Percentiles rank a stretch among this genome's conserved stretches.
Conservation (phyloP, 2,329 filamentous ascomycete genomes). For the Aspergillus viridinutans region DNA sequence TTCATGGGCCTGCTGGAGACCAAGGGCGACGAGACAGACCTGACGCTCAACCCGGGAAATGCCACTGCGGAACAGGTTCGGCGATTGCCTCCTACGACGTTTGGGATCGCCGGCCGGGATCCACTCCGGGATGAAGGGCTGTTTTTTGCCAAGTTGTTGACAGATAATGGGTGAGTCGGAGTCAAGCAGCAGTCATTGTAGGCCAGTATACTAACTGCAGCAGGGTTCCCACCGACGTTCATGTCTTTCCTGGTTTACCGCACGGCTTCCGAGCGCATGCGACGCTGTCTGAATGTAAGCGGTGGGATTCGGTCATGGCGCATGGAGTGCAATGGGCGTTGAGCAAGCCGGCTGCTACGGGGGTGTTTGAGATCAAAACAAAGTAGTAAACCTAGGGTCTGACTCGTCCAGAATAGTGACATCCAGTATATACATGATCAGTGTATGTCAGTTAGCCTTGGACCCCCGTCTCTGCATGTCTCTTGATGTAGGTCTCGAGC, state of each 20-base stretch:
- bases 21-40: slow-evolving; percentile 26
- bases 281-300: slow-evolving; percentile 20
- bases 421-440: neutral
- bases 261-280: slow-evolving; percentile 46
- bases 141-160: slow-evolving; percentile 43
- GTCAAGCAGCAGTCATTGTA: neutral
- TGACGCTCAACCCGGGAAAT: slow-evolving; percentile 39
- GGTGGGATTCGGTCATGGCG: slow-evolving; percentile 29
- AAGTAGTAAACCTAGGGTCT: neutral
- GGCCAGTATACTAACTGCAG: neutral
- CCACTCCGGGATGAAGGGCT: slow-evolving; percentile 49
- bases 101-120: slow-evolving; percentile 47
- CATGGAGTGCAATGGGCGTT: slow-evolving; percentile 29
- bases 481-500: neutral
- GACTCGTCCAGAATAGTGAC: neutral
- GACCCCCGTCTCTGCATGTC: neutral
- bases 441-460: neutral
- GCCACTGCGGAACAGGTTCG: slow-evolving; percentile 28
- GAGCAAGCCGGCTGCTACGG: slow-evolving; percentile 12
- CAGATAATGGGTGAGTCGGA: slow-evolving; percentile 40
- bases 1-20: slow-evolving; percentile 28
- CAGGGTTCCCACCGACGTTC: slow-evolving; percentile 47
- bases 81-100: slow-evolving; percentile 43
- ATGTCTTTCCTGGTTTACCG: slow-evolving; percentile 51
- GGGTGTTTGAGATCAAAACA: slow-evolving; percentile 18